Evolutionary conservation across 768 basidiomycete genomes (phyloP), one percentile per base, ranked within the genome.

Genomic region (Phylloporus sp.): DNA sequence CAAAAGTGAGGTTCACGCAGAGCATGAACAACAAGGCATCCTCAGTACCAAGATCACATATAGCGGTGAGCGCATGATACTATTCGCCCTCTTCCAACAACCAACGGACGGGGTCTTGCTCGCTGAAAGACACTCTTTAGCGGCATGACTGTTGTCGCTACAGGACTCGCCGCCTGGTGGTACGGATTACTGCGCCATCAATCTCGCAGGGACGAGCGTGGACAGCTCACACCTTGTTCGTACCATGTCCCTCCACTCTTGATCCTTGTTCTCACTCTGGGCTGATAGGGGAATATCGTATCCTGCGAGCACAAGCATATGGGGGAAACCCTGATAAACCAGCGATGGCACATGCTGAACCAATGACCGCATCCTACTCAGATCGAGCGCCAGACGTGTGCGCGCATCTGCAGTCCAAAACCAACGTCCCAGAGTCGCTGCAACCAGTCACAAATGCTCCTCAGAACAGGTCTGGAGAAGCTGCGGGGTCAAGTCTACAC

Each of bases 281-380:
- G 12, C 20, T 26, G 31, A 10, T 38, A 63, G 67, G 64, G 66
- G 60, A 69, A 53, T 50, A 57, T 41, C 67, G 68, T 15, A 58
- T 70, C 29, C 20, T 57, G 12, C 60, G 64, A 38, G 66, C 59
- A 1, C 61, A 64, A 12, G 45, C 48, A 28, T 47, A 45, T 10
- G 50, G 42, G 12, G 48, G 59, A 7, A 62, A 59, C 20, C 53
- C 62, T 0, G 48, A 31, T 15, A 59, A 32, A 52, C 67, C 66
- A 10, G 31, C 42, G 4, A 57, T 49, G 29, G 50, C 51, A 9
- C 28, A 24, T 7, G 39, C 38, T 12, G 22, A 26, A 18, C n/a
- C 34, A 6, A 7, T 15, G 24, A 13, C 38, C 6, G 26, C 40
- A 20, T 42, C 50, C 31, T 43, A 20, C 7, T 10, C 45, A 34